phyloP scores from a whole-genome alignment of 139 green algal genomes.

The Auxenochlorella protothecoides region DNA sequence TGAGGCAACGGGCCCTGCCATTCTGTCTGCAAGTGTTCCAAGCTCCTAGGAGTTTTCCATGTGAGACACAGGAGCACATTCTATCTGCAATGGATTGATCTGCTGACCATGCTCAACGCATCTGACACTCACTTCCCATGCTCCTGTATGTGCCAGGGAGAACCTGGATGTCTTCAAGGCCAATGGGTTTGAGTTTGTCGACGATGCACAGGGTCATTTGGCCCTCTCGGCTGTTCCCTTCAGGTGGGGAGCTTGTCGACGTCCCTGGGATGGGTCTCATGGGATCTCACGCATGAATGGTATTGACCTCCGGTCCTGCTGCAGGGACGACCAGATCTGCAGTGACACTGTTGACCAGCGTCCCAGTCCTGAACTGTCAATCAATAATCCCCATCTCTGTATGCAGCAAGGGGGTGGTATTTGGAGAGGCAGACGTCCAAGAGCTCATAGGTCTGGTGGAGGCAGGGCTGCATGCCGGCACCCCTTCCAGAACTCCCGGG shows the following conservation, averaged over 20 bases:
- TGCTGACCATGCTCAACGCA: neutral
- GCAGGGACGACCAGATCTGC: neutral
- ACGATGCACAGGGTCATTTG: constrained; percentile 38
- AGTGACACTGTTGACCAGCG: too few species aligned
- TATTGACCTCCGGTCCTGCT: too few species aligned
- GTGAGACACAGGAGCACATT: neutral
- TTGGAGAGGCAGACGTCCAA: constrained; percentile 46
- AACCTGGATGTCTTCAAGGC: constrained; percentile 56
- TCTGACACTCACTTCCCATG: neutral
- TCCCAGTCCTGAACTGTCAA: neutral
- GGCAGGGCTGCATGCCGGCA: neutral
- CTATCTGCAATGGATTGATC: neutral
- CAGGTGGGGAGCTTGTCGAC: constrained; percentile 13
- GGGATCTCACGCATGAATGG: too few species aligned
- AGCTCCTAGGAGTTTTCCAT: neutral
- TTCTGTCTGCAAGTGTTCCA: neutral
- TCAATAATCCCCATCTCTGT: neutral
- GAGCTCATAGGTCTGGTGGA: constrained; percentile 39
- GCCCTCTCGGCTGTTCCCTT: constrained; percentile 48
- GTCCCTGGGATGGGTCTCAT: neutral
- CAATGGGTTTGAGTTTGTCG: constrained; percentile 89
- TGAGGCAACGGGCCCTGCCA: neutral
- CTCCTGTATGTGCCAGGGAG: constrained; percentile 22
- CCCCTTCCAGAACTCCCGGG: neutral
- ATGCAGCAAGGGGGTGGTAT: constrained; percentile 32